Conservation (phyloP, 2,329 filamentous ascomycete species). For the Aspergillus hiratsukae region DNA sequence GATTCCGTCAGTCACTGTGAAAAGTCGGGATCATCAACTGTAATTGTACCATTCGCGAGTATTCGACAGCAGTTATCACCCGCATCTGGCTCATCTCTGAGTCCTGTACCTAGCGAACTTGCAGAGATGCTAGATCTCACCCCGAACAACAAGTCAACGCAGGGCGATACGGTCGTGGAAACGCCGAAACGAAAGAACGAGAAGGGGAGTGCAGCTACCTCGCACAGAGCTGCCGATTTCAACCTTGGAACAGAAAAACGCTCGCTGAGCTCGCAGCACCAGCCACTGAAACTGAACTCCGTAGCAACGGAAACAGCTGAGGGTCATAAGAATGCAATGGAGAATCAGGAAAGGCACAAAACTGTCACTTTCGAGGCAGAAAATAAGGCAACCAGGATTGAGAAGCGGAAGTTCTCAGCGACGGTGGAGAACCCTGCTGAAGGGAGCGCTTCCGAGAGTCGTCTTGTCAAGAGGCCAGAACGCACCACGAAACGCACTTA, state of each 20-base stretch:
- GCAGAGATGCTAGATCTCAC: conserved; percentile 25
- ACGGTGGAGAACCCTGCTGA: background rate
- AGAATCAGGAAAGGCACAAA: conserved; percentile 16
- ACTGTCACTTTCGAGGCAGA: conserved; percentile 21
- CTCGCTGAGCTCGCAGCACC: background rate
- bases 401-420: conserved; percentile 6
- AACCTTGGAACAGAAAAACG: background rate
- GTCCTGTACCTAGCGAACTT: conserved; percentile 24
- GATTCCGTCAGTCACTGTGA: background rate
- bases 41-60: conserved; percentile 32
- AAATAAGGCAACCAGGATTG: background rate
- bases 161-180: background rate
- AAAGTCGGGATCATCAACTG: background rate
- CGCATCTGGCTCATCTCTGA: conserved; percentile 9
- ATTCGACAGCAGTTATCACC: conserved; percentile 21
- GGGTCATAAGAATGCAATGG: background rate
- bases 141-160: conserved; percentile 8
- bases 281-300: background rate
- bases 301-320: background rate
- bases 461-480: background rate
- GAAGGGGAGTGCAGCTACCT: background rate
- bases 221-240: background rate
- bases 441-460: background rate
- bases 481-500: conserved; percentile 17
- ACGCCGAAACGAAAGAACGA: background rate